phyloP scores from a whole-genome alignment of 1,139 yeast genomes.

The Geotrichum carabidarum region DNA sequence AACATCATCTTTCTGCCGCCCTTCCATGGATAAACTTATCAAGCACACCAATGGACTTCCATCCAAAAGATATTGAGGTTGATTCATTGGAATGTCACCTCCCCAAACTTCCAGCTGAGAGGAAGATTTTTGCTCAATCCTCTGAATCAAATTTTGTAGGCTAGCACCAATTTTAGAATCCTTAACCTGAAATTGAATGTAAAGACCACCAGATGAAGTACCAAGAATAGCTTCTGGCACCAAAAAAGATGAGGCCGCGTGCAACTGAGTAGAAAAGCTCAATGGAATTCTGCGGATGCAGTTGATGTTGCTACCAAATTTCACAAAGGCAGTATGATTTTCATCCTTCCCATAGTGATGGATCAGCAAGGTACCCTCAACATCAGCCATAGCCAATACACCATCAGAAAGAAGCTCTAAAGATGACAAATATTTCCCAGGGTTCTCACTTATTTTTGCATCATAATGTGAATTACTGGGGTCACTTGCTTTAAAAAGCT shows the following conservation, averaged over 20 bases:
- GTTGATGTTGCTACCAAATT: conserved; percentile 1
- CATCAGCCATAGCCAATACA: neutral
- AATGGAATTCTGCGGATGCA: neutral
- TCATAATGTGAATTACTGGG: too few relatives aligned
- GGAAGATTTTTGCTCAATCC: too few relatives aligned
- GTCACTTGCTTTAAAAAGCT: too few relatives aligned
- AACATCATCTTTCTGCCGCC: neutral
- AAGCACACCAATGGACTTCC: neutral
- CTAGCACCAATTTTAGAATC: neutral
- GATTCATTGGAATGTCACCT: too few relatives aligned
- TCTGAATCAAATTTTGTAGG: too few relatives aligned
- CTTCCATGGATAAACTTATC: neutral
- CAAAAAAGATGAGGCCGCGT: neutral
- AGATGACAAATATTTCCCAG: neutral
- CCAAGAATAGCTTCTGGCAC: conserved; percentile 1
- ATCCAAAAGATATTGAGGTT: neutral
- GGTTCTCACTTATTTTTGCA: too few relatives aligned
- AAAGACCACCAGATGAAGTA: conserved; percentile 5
- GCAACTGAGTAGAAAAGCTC: neutral
- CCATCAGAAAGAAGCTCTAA: neutral
- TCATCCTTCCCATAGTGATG: neutral
- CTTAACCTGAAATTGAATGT: neutral
- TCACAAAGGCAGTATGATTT: too few relatives aligned
- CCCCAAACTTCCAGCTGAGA: too few relatives aligned
- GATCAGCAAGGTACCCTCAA: neutral